Evolutionary conservation across 305 asterid species (phyloP), one percentile per base, ranked within the genome.

Genomic region (Caryopteris hybrid): DNA sequence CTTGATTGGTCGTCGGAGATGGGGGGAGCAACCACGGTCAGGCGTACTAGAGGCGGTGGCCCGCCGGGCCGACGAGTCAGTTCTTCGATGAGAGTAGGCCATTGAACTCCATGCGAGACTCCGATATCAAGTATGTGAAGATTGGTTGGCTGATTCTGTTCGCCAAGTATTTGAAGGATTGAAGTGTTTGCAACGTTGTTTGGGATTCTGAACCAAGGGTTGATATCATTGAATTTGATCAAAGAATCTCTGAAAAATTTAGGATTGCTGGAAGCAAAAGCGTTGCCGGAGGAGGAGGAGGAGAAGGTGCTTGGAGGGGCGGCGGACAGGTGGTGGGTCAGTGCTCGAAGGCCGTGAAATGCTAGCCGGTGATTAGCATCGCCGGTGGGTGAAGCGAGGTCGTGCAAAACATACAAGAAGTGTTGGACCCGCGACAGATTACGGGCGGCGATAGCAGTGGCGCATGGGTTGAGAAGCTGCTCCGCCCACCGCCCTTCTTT

Each of bases 401-500:
- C 96, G 1, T 83, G 82, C 34, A 91, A 83, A 25, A 88, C 95
- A 12, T 74, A 91, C 69, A 91, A 66, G 62, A 91, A 83, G 75
- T 91, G 97, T 66, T 87, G 97, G 59, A 88, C 91, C 0, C 95
- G 80, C 16, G 87, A 84, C 0, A 76, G 80, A 54, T 91, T 88
- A 31, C 87, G 72, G 13, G 85, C 82, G 4, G 88, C 58, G 59
- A 91, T 79, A 13, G 96, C 97, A 0, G 91, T 87, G 12, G 97
- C 95, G 57, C 97, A 91, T 0, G 96, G 96, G 68, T 89, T 87
- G 70, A 91, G 95, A 74, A 91, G 79, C 80, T 89, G 97, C 60
- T 89, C 96, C 2, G 97, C 95, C 96, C 97, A 91, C 76, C 95
- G 77, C 46, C 92, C 93, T 13, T 90, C 96, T 75, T 79, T 88